Evolutionary conservation across 1,139 yeast species (phyloP).

Genomic region (Hanseniaspora sp.): DNA sequence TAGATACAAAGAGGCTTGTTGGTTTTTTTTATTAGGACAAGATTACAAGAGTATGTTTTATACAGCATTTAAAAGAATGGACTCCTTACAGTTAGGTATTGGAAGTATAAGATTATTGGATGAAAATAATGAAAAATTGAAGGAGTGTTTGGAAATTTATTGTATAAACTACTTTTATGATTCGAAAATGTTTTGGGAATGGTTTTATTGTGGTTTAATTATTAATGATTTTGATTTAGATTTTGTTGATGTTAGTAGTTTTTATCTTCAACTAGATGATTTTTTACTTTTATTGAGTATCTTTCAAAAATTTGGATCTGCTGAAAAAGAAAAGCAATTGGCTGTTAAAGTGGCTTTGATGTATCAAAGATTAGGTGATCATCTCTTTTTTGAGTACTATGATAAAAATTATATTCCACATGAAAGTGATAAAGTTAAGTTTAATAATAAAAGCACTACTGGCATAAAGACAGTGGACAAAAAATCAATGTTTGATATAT

Average conservation of each 20-base stretch:
- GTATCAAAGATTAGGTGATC: background rate
- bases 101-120: background rate
- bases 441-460: background rate
- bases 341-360: background rate
- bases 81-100: background rate
- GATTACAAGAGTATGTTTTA: conserved; percentile 13
- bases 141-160: conserved; percentile 8
- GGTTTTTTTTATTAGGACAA: conserved; percentile 13
- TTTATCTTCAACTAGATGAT: background rate
- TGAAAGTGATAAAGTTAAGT: background rate
- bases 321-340: background rate
- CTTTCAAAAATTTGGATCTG: conserved; percentile 1
- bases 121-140: background rate
- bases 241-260: background rate
- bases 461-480: background rate
- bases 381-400: background rate
- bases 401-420: background rate
- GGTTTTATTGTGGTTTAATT: conserved; percentile 9
- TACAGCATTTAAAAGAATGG: conserved; percentile 8
- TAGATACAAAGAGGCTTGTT: conserved; percentile 12
- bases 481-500: background rate
- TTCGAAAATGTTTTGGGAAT: conserved; percentile 10
- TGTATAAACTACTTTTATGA: conserved; percentile 10
- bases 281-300: background rate
- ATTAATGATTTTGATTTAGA: conserved; percentile 2